A percentile compares a stretch with the other conserved stretches of the same genome.
These are phyloP conservation scores for Fusarium phyllophilum DNA, from an alignment of 2,329 filamentous ascomycete genomes.

Conservation along the genomic window DNA sequence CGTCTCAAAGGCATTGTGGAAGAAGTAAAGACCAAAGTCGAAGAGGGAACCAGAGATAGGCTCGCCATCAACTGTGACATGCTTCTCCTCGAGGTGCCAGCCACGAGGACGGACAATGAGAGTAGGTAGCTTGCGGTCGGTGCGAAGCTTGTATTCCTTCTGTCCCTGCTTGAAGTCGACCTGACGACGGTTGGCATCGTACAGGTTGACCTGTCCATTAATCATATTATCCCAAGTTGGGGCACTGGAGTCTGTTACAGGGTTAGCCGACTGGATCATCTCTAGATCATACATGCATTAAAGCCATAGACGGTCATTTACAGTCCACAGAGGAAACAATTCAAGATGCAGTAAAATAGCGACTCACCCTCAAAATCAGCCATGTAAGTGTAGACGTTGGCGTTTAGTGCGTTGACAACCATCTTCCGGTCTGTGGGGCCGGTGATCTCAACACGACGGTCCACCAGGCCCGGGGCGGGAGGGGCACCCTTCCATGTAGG, in stretches of 20 bases:
- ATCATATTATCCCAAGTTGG: slow-evolving; percentile 99
- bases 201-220: slow-evolving; percentile 96
- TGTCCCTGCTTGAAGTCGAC: slow-evolving; percentile 95
- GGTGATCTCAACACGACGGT: slow-evolving; percentile 96
- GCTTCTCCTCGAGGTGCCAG: slow-evolving; percentile 99
- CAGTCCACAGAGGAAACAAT: not conserved
- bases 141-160: slow-evolving; percentile 98
- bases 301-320: not conserved
- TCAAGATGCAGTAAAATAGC: not conserved
- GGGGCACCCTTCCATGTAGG: slow-evolving; percentile 92
- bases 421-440: slow-evolving; percentile 98
- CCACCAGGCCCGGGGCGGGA: slow-evolving; percentile 90
- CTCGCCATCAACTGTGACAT: slow-evolving; percentile 94
- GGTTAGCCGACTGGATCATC: slow-evolving; percentile 19
- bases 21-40: slow-evolving; percentile 99
- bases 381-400: slow-evolving; percentile 99
- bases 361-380: slow-evolving; percentile 93
- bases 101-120: slow-evolving; percentile 94
- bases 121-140: slow-evolving; percentile 84
- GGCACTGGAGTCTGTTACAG: slow-evolving; percentile 80
- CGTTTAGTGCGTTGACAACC: slow-evolving; percentile 97
- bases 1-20: slow-evolving; percentile 94
- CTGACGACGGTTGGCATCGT: slow-evolving; percentile 92
- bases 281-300: not conserved
- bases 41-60: slow-evolving; percentile 92